A percentile compares a stretch with the other conserved stretches of the same genome.
Conservation (phyloP, 345 rosid species). For the Eucalyptus leucophloia region DNA sequence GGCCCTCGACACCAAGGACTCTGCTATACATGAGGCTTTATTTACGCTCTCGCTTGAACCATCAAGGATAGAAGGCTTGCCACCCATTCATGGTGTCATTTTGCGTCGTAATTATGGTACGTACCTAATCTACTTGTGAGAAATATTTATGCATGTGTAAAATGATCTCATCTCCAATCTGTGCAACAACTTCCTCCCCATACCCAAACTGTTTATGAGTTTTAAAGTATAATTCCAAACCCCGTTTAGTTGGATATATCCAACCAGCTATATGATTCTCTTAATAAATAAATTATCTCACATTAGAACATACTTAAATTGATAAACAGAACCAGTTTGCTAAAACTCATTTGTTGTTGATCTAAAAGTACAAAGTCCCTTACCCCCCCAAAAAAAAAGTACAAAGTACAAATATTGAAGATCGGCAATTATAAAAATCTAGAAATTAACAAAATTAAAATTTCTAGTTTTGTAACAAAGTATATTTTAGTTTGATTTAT, state of each 20-base stretch:
- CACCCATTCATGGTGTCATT: not conserved
- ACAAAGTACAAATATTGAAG: not conserved
- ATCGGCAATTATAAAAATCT: not conserved
- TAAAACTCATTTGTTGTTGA: not conserved
- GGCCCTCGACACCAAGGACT: not conserved
- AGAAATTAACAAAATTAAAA: not conserved
- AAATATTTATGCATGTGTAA: too few relatives aligned
- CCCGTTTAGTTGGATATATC: not conserved
- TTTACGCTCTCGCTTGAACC: not conserved
- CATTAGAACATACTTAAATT: not conserved
- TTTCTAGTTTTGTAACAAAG: too few relatives aligned
- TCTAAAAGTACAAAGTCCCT: not conserved
- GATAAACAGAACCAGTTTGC: not conserved
- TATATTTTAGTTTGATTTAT: not conserved
- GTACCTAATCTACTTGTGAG: too few relatives aligned
- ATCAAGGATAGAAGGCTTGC: not conserved
- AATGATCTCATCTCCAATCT: too few relatives aligned
- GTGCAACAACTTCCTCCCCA: not conserved
- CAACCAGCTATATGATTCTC: not conserved
- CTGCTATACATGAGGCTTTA: too few relatives aligned
- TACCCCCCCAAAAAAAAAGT: too few relatives aligned
- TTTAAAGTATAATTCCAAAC: too few relatives aligned
- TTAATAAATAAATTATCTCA: not conserved
- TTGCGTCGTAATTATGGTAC: not conserved
- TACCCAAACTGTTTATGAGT: too few relatives aligned